A percentile compares a stretch with the other conserved stretches of the same genome.
phyloP scores from a whole-genome alignment of 306 rosid species.

The Crotalaria pallida region DNA sequence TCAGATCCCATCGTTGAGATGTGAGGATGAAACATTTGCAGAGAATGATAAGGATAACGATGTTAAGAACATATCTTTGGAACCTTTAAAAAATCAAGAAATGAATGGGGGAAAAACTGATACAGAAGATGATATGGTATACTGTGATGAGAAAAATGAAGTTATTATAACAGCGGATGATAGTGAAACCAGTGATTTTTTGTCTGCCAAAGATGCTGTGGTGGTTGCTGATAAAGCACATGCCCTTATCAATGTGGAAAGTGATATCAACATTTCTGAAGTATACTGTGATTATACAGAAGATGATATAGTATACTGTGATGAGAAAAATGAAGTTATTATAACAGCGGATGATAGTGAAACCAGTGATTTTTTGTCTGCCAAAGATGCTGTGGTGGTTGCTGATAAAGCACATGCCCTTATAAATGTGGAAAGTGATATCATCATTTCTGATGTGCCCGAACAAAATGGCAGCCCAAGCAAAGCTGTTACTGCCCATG shows the following conservation, averaged over 20 bases:
- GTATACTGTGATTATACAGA: no score
- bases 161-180: constrained; percentile 29
- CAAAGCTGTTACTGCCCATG: constrained; percentile 17
- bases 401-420: constrained; percentile 16
- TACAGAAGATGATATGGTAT: constrained; percentile 29
- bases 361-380: not conserved
- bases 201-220: constrained; percentile 18
- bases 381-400: constrained; percentile 23
- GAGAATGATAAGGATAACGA: constrained; percentile 35
- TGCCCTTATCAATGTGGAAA: constrained; percentile 28
- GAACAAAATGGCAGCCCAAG: constrained; percentile 27
- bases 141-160: constrained; percentile 32
- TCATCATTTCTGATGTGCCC: constrained; percentile 19
- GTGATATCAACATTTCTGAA: no score
- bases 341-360: constrained; percentile 28
- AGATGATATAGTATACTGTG: constrained; percentile 25
- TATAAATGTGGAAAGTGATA: constrained; percentile 33
- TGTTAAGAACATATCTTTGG: constrained; percentile 26
- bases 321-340: constrained; percentile 31
- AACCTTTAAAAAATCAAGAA: constrained; percentile 25
- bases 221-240: constrained; percentile 19
- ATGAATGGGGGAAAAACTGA: constrained; percentile 27
- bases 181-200: constrained; percentile 12
- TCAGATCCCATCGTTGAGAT: constrained; percentile 28
- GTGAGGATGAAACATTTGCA: constrained; percentile 28